Evolutionary conservation across 2,329 filamentous ascomycete species (phyloP), one percentile per base, ranked within the genome.

Genomic region (Nigrospora sphaerica): DNA sequence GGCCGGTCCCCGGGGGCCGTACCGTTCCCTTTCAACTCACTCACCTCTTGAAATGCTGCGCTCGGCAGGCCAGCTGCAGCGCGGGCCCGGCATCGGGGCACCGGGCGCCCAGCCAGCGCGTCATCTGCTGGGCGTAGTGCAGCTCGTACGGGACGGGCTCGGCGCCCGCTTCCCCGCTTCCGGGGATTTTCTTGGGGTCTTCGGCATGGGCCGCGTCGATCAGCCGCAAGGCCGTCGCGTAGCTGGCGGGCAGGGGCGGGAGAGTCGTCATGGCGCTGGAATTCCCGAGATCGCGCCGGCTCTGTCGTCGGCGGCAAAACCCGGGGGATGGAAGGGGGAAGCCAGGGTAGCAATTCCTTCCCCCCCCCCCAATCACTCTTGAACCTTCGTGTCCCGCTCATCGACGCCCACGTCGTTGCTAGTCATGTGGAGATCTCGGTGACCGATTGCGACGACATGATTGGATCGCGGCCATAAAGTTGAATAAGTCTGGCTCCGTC

Each of bases 81-180:
- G 78, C 66, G 1, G 83, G 81, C 2, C 84, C 81, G 2, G 88
- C 82, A 28, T 71, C 55, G 0, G 86, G 81, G 10, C 68, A 66
- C 51, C 82, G 79, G 14, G 74, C 67, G 10, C 71, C 61, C 32
- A 95, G 81, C 74, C 86, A 93, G 32, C 71, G 67, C 43, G 85
- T 88, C 85, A 91, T 91, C 64, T 88, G 82, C 43, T 76, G 74
- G 7, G 88, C 87, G 62, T 95, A 95, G 69, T 89, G 82, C 1
- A 92, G 80, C 66, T 95, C 89, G 66, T 88, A 90, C 1, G 88
- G 85, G 1, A 82, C 57, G 14, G 28, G 31, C 6, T 62, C 56
- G 44, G 28, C 40, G 18, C 36, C 44, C 36, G 36, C 37, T 31
- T 47, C 52, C 41, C 64, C 60, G 49, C 62, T 66, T 45, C 72